Evolutionary conservation across 2,329 filamentous ascomycete species (phyloP), one percentile per base, ranked within the genome.

Genomic region (Fusarium falciforme): DNA sequence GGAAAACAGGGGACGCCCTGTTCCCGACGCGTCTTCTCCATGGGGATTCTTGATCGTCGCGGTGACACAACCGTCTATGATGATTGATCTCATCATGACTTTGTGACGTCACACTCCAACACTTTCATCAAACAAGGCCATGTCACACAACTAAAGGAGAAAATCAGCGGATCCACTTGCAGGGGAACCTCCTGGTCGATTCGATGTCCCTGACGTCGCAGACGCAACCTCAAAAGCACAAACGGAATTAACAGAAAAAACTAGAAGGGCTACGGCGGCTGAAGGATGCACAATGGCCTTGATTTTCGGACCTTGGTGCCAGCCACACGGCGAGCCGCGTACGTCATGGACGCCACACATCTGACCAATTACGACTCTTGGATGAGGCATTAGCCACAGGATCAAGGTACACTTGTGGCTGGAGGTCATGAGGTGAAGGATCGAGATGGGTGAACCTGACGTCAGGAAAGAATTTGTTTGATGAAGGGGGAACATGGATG

Each of bases 1-100:
- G 11, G 38, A 36, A 44, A 25, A 16, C 29, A 29, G 25, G 55
- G 33, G 40, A 17, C 44, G 42, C 49, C 40, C 25, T 67, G 54
- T 63, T 49, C 61, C 42, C 22, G 12, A n/a, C 42, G 38, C 40
- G 17, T 36, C 42, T 38, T 52, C 58, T 70, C 58, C 60, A 60
- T 25, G 58, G 49, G 22, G 62, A 59, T 22, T 16, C 33, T 57
- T 72, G 72, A 75, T 74, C 65, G 62, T 40, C 66, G 29, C 17
- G 11, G 69, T 73, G 69, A 67, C 72, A 67, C 31, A 65, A 52
- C 29, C 14, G 57, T 35, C 55, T 47, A 29, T 63, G 27, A 63
- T 17, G 35, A 58, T 71, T 75, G 68, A 76, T 66, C 49, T 74
- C 74, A 76, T 72, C 66, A 72, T 76, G 74, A 76, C 61, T 55